A percentile compares a stretch with the other conserved stretches of the same genome.
Evolutionary conservation across 176 grass and related monocot species (phyloP).

Genomic region (maize (Zea mays)): DNA sequence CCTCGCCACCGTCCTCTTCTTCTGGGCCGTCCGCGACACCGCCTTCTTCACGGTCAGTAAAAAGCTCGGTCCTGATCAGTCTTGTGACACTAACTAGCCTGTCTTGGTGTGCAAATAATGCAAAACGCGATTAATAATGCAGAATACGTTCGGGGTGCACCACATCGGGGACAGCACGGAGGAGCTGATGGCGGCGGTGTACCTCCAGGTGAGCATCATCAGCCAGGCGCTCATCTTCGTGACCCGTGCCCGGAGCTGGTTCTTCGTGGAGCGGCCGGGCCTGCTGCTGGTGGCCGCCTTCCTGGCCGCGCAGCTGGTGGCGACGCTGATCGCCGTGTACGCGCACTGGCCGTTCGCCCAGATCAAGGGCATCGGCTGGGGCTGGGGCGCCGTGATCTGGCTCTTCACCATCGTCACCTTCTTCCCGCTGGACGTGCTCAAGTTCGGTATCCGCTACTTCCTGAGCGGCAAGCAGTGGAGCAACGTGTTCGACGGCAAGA

Average conservation of each 20-base stretch:
- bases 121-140: neutral
- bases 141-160: constrained; percentile 51
- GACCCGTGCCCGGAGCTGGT: constrained; percentile 60
- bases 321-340: constrained; percentile 63
- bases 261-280: constrained; percentile 58
- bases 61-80: no score
- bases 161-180: constrained; percentile 43
- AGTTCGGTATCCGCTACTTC: constrained; percentile 71
- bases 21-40: constrained; percentile 51
- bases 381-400: constrained; percentile 66
- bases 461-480: constrained; percentile 68
- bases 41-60: constrained; percentile 62
- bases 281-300: constrained; percentile 53
- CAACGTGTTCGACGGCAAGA: constrained; percentile 66
- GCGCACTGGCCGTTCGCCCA: constrained; percentile 53
- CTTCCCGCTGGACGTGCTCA: constrained; percentile 72
- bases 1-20: constrained; percentile 78
- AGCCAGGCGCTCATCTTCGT: constrained; percentile 89
- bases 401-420: constrained; percentile 70
- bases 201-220: constrained; percentile 84
- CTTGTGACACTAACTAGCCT: no score
- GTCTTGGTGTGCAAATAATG: no score
- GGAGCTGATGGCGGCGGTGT: constrained; percentile 62
- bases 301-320: constrained; percentile 55
- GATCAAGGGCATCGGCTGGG: constrained; percentile 65